These are phyloP conservation scores for Penicillium cosmopolitanum DNA, from an alignment of 495 filamentous ascomycete species.

Conservation along the genomic window DNA sequence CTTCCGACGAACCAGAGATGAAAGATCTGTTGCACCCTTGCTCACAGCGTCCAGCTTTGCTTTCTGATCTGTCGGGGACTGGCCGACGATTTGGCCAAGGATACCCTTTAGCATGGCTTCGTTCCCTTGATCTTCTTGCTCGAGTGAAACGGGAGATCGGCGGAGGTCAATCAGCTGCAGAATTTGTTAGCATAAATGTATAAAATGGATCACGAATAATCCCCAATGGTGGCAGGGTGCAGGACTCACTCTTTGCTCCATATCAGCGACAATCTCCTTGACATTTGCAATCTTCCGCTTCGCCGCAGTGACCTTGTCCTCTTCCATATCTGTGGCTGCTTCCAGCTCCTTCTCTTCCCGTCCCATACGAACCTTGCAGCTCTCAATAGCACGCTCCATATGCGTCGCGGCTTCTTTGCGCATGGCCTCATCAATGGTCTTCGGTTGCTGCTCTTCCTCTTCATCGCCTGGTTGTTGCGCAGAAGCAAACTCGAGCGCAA, in stretches of 20 bases:
- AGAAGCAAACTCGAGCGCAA: constrained; percentile 91
- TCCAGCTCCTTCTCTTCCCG: constrained; percentile 70
- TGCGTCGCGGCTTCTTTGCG: constrained; percentile 75
- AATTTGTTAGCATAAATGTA: constrained; percentile 21
- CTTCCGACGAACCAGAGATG: constrained; percentile 78
- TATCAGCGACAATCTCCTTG: constrained; percentile 83
- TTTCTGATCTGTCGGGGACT: constrained; percentile 62
- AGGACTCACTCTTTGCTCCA: constrained; percentile 74
- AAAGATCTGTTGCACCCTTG: constrained; percentile 83
- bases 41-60: constrained; percentile 76
- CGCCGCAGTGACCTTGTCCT: constrained; percentile 54
- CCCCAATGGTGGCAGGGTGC: constrained; percentile 3
- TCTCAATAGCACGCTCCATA: constrained; percentile 81
- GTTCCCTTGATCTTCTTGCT: constrained; percentile 50
- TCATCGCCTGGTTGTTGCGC: constrained; percentile 63
- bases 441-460: constrained; percentile 21
- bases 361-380: constrained; percentile 73
- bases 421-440: constrained; percentile 64
- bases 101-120: constrained; percentile 64
- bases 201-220: neutral
- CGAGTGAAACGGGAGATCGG: constrained; percentile 68
- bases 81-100: constrained; percentile 72
- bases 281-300: constrained; percentile 75
- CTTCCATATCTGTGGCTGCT: constrained; percentile 53
- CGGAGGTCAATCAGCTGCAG: constrained; percentile 73